phyloP scores from a whole-genome alignment of 352 stramenopile genomes.

The Thalassiosira ordinaria region DNA sequence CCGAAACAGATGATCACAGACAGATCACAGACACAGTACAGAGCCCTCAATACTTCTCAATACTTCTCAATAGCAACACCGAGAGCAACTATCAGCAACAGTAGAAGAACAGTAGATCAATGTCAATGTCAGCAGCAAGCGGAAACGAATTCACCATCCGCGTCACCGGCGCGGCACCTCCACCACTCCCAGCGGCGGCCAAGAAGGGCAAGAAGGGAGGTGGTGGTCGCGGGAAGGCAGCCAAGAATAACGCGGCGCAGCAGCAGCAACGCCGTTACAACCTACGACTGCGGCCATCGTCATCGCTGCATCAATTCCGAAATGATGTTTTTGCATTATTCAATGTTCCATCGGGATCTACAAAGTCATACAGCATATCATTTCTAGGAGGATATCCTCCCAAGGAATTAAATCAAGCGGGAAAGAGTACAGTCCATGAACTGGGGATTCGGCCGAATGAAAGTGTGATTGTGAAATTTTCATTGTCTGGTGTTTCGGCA shows the following conservation, averaged over 20 bases:
- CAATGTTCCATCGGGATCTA: conserved; percentile 24
- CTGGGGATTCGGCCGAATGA: conserved; percentile 51
- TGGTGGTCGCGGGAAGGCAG: background rate
- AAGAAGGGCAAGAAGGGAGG: conserved; percentile 8
- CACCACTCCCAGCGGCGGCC: background rate
- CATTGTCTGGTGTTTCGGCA: background rate
- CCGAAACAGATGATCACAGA: no score
- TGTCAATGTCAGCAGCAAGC: background rate
- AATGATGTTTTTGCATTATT: conserved; percentile 37
- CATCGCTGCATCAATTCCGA: conserved; percentile 32
- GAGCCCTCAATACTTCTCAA: no score
- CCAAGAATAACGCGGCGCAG: conserved; percentile 3
- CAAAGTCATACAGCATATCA: conserved; percentile 15
- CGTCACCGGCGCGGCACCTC: conserved; percentile 34
- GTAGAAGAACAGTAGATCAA: no score
- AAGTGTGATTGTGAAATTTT: conserved; percentile 51
- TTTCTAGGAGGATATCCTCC: conserved; percentile 49
- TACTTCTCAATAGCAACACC: no score
- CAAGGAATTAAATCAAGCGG: conserved; percentile 24
- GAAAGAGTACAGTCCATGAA: conserved; percentile 34
- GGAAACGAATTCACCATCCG: conserved; percentile 51
- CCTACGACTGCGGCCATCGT: conserved; percentile 28
- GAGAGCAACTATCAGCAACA: no score
- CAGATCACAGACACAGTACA: no score
- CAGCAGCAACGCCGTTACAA: conserved; percentile 36